Evolutionary conservation across 225 moss, liverwort and hornwort species (phyloP).

Genomic region (Marchantia polymorpha): DNA sequence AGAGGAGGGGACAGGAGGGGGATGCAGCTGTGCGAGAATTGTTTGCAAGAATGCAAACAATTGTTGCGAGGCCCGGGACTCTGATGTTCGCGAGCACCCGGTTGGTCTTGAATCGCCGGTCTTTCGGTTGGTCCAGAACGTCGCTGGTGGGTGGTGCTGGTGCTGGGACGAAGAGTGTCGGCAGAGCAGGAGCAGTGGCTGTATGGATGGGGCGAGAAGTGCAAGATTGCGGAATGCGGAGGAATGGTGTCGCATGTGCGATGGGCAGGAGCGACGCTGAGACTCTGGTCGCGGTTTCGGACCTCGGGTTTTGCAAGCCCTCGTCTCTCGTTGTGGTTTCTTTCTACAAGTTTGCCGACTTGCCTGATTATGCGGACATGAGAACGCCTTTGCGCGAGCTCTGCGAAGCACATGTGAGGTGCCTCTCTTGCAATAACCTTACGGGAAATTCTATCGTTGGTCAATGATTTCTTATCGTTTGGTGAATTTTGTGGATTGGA

Average conservation of each 20-base stretch:
- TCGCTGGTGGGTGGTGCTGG: not conserved
- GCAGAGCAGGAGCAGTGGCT: not conserved
- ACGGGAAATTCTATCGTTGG: not conserved
- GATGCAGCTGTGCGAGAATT: too few relatives aligned
- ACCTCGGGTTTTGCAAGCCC: not conserved
- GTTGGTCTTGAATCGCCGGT: not conserved
- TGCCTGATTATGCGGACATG: slow-evolving; percentile 70
- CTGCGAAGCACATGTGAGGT: slow-evolving; percentile 71
- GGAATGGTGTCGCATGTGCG: not conserved
- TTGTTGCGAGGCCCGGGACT: not conserved
- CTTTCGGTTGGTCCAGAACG: not conserved
- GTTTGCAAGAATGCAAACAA: slow-evolving; percentile 12
- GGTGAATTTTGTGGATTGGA: too few relatives aligned
- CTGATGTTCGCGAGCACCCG: not conserved
- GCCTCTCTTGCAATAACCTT: slow-evolving; percentile 19
- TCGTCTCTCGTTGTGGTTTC: slow-evolving; percentile 66
- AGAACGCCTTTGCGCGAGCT: slow-evolving; percentile 65
- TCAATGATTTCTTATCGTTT: not conserved
- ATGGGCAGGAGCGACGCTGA: not conserved
- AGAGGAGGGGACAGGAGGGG: too few relatives aligned
- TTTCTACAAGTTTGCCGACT: slow-evolving; percentile 75
- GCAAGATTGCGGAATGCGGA: not conserved
- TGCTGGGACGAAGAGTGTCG: not conserved
- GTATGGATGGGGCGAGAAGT: slow-evolving; percentile 7
- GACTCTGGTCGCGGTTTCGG: not conserved